Evolutionary conservation across 495 filamentous ascomycete species (phyloP), one percentile per base, ranked within the genome.

Genomic region (Lepidopterella palustris): DNA sequence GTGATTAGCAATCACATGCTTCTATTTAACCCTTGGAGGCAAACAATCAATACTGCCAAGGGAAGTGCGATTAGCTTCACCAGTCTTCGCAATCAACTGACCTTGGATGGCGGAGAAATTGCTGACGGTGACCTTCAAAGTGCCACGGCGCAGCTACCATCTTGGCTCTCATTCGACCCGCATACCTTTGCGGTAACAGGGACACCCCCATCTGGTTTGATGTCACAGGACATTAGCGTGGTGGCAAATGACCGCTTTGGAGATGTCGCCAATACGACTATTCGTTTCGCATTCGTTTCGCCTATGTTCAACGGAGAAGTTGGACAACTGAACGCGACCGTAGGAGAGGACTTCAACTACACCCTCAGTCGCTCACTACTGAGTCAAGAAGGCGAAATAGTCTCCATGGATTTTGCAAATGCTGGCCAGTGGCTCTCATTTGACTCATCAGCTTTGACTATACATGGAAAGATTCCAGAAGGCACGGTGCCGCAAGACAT

Each of bases 121-220:
- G 69, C 65, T 1, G 58, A 66, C 18, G 74, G 76, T 0, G 74
- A 82, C 47, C 52, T 89, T 26, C 67, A 63, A 5, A 70, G 78
- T 2, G 74, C 83, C 11, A 69, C 76, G 5, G 79, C 80, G 1
- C 70, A 81, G 28, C 65, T 81, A 0, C 88, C 90, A 0, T 50
- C 75, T 6, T 96, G 91, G 91, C 68, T 95, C 35, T 76, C 78
- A 6, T 78, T 93, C 42, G 79, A 95, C 61, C 73, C 80, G 11
- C 58, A 74, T n/a, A 82, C 82, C 0, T 76, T 90, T 58, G 72
- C 73, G 1, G 70, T 96, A 10, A 80, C 71, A 45, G 92, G 91
- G 1, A 86, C 71, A 1, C 83, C 85, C 15, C 84, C 86, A 0
- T 63, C 71, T 24, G 65, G 75, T 61, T 79, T 79, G 3, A 69